Evolutionary conservation across 495 filamentous ascomycete species (phyloP).

Genomic region (Penicillium samsonianum): DNA sequence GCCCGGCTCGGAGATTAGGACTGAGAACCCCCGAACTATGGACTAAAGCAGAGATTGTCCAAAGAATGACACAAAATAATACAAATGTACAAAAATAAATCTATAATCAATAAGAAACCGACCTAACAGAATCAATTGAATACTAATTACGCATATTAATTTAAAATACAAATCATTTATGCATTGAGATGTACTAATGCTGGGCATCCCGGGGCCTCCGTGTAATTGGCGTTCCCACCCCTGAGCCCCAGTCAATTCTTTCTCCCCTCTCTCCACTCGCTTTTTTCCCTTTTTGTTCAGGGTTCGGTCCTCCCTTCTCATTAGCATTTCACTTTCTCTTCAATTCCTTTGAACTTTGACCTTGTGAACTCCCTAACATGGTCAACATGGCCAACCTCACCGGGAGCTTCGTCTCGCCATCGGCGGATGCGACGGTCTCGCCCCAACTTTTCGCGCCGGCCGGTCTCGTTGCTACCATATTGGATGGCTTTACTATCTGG

Average conservation of each 20-base stretch:
- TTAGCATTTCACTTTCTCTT: background rate
- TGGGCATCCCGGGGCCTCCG: constrained; percentile 3
- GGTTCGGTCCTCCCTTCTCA: constrained; percentile 7
- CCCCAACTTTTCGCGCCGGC: constrained; percentile 46
- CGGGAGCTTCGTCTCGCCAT: constrained; percentile 73
- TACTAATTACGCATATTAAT: background rate
- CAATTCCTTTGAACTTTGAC: constrained; percentile 1
- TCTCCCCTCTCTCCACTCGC: constrained; percentile 21
- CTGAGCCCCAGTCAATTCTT: constrained; percentile 27
- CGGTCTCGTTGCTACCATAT: constrained; percentile 45
- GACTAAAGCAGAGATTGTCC: too few relatives aligned
- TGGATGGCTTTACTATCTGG: constrained; percentile 62
- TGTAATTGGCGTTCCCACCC: constrained; percentile 29
- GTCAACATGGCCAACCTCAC: constrained; percentile 61
- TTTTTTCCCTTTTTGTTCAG: constrained; percentile 15
- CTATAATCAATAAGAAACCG: background rate
- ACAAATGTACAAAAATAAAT: too few relatives aligned
- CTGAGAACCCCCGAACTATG: background rate
- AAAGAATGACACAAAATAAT: too few relatives aligned
- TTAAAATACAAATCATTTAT: background rate
- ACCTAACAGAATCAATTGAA: background rate
- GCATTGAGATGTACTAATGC: constrained; percentile 2
- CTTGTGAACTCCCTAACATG: constrained; percentile 1
- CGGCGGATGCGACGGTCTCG: constrained; percentile 64
- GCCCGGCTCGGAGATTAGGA: background rate